A percentile compares a stretch with the other conserved stretches of the same genome.
Conservation (phyloP, 140 eudicot species). For the Bidens hawaiensis region DNA sequence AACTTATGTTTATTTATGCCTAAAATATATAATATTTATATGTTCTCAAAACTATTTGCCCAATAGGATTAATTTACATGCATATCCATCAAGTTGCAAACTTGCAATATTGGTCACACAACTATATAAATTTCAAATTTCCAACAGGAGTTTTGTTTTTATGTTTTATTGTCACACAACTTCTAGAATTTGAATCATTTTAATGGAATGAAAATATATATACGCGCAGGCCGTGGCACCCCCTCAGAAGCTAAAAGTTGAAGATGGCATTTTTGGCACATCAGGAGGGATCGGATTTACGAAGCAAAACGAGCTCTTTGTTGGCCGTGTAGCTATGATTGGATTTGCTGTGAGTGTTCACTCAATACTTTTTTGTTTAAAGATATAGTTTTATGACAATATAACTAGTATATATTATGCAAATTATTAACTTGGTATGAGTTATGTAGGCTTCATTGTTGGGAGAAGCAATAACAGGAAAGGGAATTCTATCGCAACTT, state of each 20-base stretch:
- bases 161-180: not conserved
- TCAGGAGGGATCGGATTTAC: constrained; percentile 98
- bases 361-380: not conserved
- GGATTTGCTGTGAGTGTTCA: constrained; percentile 83
- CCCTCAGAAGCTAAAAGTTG: constrained; percentile 62
- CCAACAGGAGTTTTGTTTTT: not conserved
- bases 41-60: too few species aligned
- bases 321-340: constrained; percentile 98
- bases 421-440: constrained; percentile 12
- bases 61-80: too few species aligned
- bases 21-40: too few species aligned
- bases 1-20: too few species aligned
- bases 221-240: constrained; percentile 14
- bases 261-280: constrained; percentile 95
- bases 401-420: not conserved
- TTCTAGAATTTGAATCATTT: not conserved
- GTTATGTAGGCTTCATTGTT: constrained; percentile 75
- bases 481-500: constrained; percentile 77
- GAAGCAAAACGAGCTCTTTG: constrained; percentile 95
- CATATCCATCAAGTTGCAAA: too few species aligned
- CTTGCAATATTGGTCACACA: too few species aligned
- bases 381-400: not conserved
- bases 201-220: not conserved
- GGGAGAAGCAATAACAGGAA: constrained; percentile 92
- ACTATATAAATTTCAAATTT: too few species aligned